Evolutionary conservation across 148 eudicot genomes (phyloP), one percentile per base, ranked within the genome.

Genomic region (Talinum fruticosum): DNA sequence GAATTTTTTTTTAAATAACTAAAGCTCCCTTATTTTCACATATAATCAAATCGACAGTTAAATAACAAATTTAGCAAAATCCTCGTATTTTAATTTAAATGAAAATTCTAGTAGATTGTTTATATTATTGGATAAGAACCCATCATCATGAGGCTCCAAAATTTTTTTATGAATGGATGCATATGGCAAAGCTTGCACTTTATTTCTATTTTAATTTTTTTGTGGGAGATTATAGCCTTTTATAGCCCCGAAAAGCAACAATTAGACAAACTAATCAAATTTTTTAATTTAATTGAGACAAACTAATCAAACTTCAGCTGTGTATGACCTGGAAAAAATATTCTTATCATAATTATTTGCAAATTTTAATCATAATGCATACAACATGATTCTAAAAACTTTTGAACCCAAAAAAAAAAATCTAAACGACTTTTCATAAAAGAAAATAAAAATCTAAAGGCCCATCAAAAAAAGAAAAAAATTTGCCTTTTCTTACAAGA

Each of bases 281-380:
- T 59, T 59, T n/a, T n/a, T n/a, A n/a, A n/a, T n/a, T n/a, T n/a
- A n/a, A n/a, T n/a, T n/a, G n/a, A 59, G 10, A n/a, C 12, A 59
- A 59, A 59, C 64, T 59, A 59, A 59, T 59, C 64, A 59, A 59
- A 24, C 26, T 59, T 59, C 29, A 59, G 64, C 28, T 59, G 64
- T 59, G 26, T 13, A 59, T 59, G 64, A 23, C 64, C 29, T 59
- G 64, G 64, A 59, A n/a, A n/a, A 23, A 59, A n/a, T 59, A 59
- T 23, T 59, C 26, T n/a, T 24, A n/a, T 13, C 64, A 59, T 59
- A 59, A 59, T 59, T n/a, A 59, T n/a, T 59, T 59, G 64, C 64
- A 23, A 57, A 59, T 59, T 59, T 6, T 59, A 23, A 59, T 59
- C 28, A 59, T 59, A 59, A 24, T 59, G 26, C 64, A 23, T 12